Evolutionary conservation across 305 asterid species (phyloP), one percentile per base, ranked within the genome.

Genomic region (Caryopteris hybrid): DNA sequence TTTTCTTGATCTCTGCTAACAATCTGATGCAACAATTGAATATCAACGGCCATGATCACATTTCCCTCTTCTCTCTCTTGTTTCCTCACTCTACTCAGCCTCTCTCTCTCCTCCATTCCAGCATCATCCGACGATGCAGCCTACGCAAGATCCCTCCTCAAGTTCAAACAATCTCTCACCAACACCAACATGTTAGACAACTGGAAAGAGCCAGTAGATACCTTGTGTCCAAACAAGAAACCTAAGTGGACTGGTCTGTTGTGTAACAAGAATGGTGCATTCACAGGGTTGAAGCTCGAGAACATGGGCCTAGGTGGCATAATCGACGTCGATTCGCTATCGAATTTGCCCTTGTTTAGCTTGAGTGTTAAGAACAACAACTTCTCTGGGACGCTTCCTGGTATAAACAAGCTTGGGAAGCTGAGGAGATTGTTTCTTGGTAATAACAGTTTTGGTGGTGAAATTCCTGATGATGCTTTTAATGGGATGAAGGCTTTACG

Each of bases 331-430:
- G 76, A 68, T 0, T 12, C 78, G 0, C 81, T 91, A 2, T 60
- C 86, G 0, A 69, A 66, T 14, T 5, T 91, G 57, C 68, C 80
- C 0, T 11, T 78, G 16, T 11, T 79, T 41, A 83, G 80, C 65
- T 51, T 92, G 6, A 92, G 98, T 23, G 63, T 89, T 7, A 76
- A 56, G 77, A 79, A 80, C 65, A 91, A 91, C 68, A 73, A 25
- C 56, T 87, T 92, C 8, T 71, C 84, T 0, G 95, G 90, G 20
- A 71, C 79, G 0, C 69, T 92, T 39, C 95, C 95, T 8, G 78
- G 68, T 0, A 42, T 89, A 7, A 78, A 58, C 60, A 80, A 72
- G 66, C 84, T 89, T 3, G 58, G 38, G 5, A 65, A 70, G 16
- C 71, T 89, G 42, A 80, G 96, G 64, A 71, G 81, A 18, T 14